Base-by-base conservation (phyloP, 1,284 basidiomycete genomes). In the Rhodotorula glutinis region DNA sequence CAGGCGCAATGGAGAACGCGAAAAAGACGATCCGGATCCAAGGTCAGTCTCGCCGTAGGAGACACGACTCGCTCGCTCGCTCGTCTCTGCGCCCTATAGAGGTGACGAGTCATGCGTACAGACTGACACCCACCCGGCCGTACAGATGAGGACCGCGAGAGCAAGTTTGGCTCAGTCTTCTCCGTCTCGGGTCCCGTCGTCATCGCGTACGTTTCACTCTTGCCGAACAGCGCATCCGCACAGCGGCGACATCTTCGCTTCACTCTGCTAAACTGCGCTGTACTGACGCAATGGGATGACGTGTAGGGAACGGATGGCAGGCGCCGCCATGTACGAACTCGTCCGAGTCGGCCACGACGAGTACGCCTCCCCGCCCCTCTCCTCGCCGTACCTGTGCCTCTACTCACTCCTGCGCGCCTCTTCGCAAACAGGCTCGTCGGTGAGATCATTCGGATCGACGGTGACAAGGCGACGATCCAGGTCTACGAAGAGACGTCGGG, bases 361-460 rank as follows among this genome's bases (percentile, higher is more conserved):
- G 80, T 74, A 51, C 56, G 70, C 51, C 33, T 11, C 11, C 11
- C 33, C 29, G 21, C 17, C 17, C 5, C 25, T 3, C 58, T 7
- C 33, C 19, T 44, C 30, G 40, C 17, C 38, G 38, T 17, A 8
- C 29, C 40, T 41, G 43, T 27, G 44, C 61, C 30, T 30, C 53
- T 25, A 13, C 33, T 25, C 38, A 63, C 17, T 16, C 17, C 27
- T 29, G 25, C 46, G 4, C 49, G 25, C 33, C 21, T 47, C 46
- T 43, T n/a, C 51, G 25, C 27, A 44, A 13, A 53, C 56, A 68
- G 65, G 44, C 76, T 79, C 23, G 78, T 72, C 53, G 67, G 69
- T 92, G 93, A 97, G 90, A 93, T 97, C 76, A 97, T 97, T 75
- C 86, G 94, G 77, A 96, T 97, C 81, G 93, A 97, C 76, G 87